Conservation (phyloP, 2,329 filamentous ascomycete species). For the Exophiala lecanii-corni region DNA sequence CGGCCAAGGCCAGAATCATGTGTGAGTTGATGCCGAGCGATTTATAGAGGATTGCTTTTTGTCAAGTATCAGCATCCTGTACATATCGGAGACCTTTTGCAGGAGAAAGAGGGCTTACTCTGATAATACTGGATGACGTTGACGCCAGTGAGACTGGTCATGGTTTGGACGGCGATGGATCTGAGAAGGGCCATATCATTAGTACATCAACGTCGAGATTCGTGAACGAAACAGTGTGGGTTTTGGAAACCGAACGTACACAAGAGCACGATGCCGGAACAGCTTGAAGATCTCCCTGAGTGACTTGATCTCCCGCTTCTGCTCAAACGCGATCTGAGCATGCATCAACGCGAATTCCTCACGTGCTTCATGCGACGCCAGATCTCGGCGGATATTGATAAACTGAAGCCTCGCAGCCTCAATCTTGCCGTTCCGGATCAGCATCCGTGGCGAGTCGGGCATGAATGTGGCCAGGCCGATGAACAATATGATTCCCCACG, state of each 20-base stretch:
- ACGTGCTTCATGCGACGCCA: conserved; percentile 69
- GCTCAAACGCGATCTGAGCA: conserved; percentile 84
- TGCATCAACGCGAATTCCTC: conserved; percentile 77
- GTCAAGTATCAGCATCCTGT: conserved; percentile 36
- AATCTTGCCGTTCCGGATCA: conserved; percentile 69
- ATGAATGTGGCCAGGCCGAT: conserved; percentile 67
- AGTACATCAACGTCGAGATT: too few species aligned
- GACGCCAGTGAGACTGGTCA: conserved; percentile 78
- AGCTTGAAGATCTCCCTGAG: conserved; percentile 54
- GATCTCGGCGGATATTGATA: conserved; percentile 68
- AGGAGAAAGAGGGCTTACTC: conserved; percentile 44
- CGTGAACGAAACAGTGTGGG: too few species aligned
- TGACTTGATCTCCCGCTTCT: conserved; percentile 51
- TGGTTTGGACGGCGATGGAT: conserved; percentile 68
- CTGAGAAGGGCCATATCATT: too few species aligned
- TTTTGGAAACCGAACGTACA: too few species aligned
- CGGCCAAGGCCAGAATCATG: conserved; percentile 62
- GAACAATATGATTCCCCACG: conserved; percentile 71
- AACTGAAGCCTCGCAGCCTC: conserved; percentile 61
- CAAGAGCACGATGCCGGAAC: conserved; percentile 63
- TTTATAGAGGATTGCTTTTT: conserved; percentile 63
- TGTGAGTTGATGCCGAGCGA: conserved; percentile 48
- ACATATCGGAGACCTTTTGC: too few species aligned
- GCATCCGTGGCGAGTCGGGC: conserved; percentile 84
- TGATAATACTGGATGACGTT: conserved; percentile 90